Evolutionary conservation across 306 rosid genomes (phyloP).

Genomic region (Canavalia gladiata): DNA sequence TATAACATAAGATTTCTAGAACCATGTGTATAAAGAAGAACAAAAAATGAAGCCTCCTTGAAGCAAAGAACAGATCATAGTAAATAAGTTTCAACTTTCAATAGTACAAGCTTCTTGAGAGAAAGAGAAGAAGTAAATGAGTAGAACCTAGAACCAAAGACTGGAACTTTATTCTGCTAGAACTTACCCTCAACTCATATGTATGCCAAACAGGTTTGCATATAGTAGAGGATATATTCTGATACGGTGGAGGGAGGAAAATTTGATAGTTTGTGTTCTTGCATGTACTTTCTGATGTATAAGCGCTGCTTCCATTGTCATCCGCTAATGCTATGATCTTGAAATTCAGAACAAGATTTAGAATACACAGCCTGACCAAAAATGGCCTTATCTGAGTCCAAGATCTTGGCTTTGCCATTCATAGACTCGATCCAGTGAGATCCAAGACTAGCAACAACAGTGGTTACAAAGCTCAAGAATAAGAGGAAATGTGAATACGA

Average conservation of each 20-base stretch:
- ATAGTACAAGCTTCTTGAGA: background rate
- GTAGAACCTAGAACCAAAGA: constrained; percentile 12
- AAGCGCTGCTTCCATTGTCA: constrained; percentile 42
- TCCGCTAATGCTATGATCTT: constrained; percentile 49
- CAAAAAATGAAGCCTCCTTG: background rate
- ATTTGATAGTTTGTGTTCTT: constrained; percentile 66
- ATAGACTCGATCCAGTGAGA: constrained; percentile 40
- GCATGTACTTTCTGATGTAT: constrained; percentile 59
- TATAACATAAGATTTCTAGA: background rate
- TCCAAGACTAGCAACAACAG: constrained; percentile 33
- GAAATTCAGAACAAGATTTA: constrained; percentile 50
- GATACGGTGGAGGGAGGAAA: constrained; percentile 91
- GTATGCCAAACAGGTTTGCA: constrained; percentile 94
- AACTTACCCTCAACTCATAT: constrained; percentile 84
- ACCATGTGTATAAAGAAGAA: background rate
- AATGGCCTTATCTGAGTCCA: constrained; percentile 47
- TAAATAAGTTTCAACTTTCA: constrained; percentile 17
- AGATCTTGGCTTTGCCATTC: constrained; percentile 62
- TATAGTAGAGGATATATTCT: constrained; percentile 65
- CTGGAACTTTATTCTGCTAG: constrained; percentile 3
- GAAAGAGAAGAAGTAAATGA: background rate
- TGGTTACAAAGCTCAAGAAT: constrained; percentile 47
- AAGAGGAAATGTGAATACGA: constrained; percentile 51
- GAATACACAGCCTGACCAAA: constrained; percentile 44
- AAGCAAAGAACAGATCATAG: constrained; percentile 28